phyloP scores from a whole-genome alignment of 306 rosid genomes.

The Bauhinia variegata region DNA sequence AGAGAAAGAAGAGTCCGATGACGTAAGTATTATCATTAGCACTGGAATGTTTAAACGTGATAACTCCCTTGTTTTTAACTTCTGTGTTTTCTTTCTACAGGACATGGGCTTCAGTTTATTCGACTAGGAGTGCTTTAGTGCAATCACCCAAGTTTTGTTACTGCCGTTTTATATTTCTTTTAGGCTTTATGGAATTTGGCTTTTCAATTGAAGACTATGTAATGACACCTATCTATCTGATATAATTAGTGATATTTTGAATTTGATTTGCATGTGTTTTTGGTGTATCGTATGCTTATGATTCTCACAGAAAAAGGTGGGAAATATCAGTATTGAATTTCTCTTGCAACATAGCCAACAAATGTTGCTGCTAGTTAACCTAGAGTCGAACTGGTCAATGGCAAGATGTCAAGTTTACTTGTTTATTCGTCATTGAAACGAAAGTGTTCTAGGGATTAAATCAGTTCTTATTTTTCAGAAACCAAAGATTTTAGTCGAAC shows the following conservation, averaged over 20 bases:
- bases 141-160: constrained; percentile 45
- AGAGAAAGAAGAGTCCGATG: constrained; percentile 80
- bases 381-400: no score
- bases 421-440: no score
- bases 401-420: no score
- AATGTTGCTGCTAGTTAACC: no score
- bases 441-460: no score
- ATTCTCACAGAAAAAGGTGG: neutral
- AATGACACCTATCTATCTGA: constrained; percentile 29
- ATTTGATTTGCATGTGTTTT: constrained; percentile 10
- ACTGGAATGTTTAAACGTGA: neutral
- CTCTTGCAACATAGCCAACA: no score
- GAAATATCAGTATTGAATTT: neutral
- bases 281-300: constrained; percentile 3
- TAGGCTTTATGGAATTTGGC: constrained; percentile 39
- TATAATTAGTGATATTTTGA: constrained; percentile 26
- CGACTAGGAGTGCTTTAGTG: constrained; percentile 44
- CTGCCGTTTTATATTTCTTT: constrained; percentile 35
- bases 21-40: constrained; percentile 45
- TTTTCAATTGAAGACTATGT: constrained; percentile 37
- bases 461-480: no score
- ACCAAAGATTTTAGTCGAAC: no score
- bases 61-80: neutral
- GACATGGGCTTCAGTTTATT: constrained; percentile 82
- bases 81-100: constrained; percentile 42